Percentiles rank a stretch among this genome's conserved stretches.
Conservation (phyloP, 176 grass and related monocot species). For the Microstegium vimineum region DNA sequence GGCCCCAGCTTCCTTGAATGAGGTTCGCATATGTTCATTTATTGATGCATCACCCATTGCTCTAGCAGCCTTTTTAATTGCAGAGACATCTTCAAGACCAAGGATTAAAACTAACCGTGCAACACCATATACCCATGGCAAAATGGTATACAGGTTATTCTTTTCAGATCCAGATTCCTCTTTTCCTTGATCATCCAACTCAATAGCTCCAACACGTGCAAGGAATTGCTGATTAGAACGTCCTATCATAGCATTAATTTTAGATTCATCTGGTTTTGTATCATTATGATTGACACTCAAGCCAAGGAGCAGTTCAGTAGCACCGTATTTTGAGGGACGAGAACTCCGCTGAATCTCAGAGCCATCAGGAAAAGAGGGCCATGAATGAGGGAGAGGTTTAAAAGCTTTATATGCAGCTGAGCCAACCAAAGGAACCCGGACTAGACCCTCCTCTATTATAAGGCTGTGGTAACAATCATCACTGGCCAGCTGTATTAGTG, state of each 20-base stretch:
- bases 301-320: constrained; percentile 72
- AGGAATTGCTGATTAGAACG: constrained; percentile 76
- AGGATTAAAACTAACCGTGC: constrained; percentile 71
- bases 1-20: constrained; percentile 70
- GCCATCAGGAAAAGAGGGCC: constrained; percentile 76
- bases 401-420: constrained; percentile 59
- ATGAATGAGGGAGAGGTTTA: constrained; percentile 58
- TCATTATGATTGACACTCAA: constrained; percentile 44
- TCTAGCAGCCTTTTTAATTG: constrained; percentile 54
- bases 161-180: constrained; percentile 36
- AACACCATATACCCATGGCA: constrained; percentile 63
- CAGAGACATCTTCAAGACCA: constrained; percentile 59
- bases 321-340: constrained; percentile 66
- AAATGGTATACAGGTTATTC: constrained; percentile 55
- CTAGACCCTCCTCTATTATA: constrained; percentile 60
- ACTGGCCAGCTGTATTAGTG: constrained; percentile 45
- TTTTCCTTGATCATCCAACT: constrained; percentile 56
- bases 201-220: constrained; percentile 65
- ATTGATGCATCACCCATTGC: constrained; percentile 57
- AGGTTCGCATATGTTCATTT: constrained; percentile 60
- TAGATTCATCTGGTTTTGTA: constrained; percentile 42
- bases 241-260: constrained; percentile 68
- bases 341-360: constrained; percentile 53
- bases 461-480: constrained; percentile 53
- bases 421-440: constrained; percentile 61